Evolutionary conservation across 495 filamentous ascomycete species (phyloP).

Genomic region (Neurospora hispaniola): DNA sequence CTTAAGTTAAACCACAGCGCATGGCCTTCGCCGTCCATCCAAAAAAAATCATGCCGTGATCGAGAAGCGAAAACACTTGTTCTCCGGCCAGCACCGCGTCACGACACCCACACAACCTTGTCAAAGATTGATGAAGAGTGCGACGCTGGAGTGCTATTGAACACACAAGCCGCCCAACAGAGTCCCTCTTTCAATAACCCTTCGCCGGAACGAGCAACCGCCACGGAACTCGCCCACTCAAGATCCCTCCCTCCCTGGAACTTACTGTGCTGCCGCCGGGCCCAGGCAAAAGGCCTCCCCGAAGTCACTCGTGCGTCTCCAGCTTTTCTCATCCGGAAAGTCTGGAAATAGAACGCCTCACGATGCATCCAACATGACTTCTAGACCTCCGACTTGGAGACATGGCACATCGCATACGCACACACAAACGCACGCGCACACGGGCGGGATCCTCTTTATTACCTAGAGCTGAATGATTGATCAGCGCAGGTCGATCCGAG

Average conservation of each 20-base stretch:
- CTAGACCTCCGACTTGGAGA: not conserved
- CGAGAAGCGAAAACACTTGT: not conserved
- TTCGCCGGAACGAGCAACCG: not conserved
- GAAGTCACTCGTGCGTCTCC: not conserved
- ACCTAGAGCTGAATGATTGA: not conserved
- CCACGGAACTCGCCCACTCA: not conserved
- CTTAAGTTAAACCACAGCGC: not conserved
- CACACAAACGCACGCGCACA: not conserved
- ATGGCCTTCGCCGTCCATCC: not conserved
- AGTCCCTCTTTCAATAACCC: not conserved
- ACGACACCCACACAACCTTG: not conserved
- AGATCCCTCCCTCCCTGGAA: not conserved
- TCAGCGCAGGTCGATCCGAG: not conserved
- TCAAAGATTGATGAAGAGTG: not conserved
- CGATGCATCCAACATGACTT: not conserved
- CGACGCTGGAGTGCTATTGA: not conserved
- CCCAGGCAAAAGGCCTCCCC: not conserved
- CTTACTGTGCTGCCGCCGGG: not conserved
- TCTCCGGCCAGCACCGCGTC: not conserved
- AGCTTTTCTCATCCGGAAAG: not conserved
- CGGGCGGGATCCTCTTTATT: not conserved
- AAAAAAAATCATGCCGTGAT: not conserved
- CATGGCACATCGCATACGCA: not conserved
- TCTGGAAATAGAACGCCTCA: not conserved
- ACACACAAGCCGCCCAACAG: not conserved